phyloP scores from a whole-genome alignment of 495 filamentous ascomycete species.

The Trichoderma gamsii region DNA sequence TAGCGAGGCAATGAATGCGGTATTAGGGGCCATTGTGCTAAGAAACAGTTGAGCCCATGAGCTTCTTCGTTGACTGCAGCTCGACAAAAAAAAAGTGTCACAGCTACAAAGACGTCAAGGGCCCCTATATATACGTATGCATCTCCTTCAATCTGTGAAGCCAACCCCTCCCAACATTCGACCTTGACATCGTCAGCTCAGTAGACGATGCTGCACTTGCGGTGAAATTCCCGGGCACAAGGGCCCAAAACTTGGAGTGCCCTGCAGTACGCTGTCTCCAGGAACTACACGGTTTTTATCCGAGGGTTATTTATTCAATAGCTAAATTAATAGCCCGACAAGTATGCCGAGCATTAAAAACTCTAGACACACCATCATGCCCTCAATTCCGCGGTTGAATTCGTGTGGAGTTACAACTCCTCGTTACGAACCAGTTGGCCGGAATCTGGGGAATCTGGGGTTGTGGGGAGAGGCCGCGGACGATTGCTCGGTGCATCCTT shows the following conservation, averaged over 20 bases:
- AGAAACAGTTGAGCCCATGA: neutral
- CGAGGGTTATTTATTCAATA: neutral
- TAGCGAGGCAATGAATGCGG: neutral
- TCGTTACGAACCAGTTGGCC: neutral
- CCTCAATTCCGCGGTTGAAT: neutral
- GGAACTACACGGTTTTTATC: neutral
- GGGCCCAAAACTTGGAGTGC: neutral
- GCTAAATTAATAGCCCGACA: neutral
- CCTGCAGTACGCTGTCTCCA: neutral
- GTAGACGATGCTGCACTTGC: neutral
- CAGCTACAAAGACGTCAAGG: neutral
- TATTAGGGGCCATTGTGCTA: neutral
- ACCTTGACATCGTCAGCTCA: neutral
- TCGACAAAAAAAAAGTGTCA: neutral
- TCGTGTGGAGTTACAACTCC: neutral
- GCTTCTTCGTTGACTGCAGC: neutral
- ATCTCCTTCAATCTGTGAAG: neutral
- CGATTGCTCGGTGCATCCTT: neutral
- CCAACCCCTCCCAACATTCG: neutral
- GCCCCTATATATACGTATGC: neutral
- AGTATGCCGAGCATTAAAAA: too few relatives aligned
- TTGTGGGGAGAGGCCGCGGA: neutral
- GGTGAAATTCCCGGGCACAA: slow-evolving; percentile 7
- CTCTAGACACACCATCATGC: neutral
- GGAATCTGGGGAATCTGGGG: neutral